Evolutionary conservation across 768 basidiomycete genomes (phyloP).

Genomic region (Lactarius tabidus): DNA sequence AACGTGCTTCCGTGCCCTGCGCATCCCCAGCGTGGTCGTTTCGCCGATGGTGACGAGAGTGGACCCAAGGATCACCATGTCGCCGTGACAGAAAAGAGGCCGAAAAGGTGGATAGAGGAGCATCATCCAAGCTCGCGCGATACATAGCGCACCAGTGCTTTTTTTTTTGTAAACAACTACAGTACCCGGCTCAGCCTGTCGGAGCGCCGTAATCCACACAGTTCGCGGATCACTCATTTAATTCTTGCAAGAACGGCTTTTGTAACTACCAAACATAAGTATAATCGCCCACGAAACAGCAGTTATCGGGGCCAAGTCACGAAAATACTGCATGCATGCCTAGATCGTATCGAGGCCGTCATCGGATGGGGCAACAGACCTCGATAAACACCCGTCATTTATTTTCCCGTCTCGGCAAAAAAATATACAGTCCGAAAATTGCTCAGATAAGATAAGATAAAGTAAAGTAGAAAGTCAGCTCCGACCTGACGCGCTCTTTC

Average conservation of each 20-base stretch:
- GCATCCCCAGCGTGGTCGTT: conserved; percentile 52
- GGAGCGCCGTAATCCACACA: neutral
- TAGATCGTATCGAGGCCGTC: neutral
- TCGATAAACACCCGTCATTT: neutral
- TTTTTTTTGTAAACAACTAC: neutral
- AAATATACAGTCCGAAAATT: neutral
- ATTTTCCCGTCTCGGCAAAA: neutral
- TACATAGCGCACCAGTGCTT: neutral
- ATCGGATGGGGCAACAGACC: neutral
- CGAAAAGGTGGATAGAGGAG: conserved; percentile 82
- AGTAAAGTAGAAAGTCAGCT: no score
- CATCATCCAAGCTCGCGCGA: conserved; percentile 32
- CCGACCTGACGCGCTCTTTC: neutral
- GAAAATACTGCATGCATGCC: neutral
- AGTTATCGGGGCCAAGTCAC: no score
- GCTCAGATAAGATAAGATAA: neutral
- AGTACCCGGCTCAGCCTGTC: neutral
- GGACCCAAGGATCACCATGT: conserved; percentile 28
- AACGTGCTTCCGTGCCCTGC: conserved; percentile 77
- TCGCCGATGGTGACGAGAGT: conserved; percentile 48
- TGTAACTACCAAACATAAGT: no score
- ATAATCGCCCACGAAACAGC: no score
- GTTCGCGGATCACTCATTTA: neutral
- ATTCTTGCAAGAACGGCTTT: neutral
- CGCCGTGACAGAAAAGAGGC: conserved; percentile 53